Conservation (phyloP, 2,329 filamentous ascomycete genomes). For the Catunica adiposa region DNA sequence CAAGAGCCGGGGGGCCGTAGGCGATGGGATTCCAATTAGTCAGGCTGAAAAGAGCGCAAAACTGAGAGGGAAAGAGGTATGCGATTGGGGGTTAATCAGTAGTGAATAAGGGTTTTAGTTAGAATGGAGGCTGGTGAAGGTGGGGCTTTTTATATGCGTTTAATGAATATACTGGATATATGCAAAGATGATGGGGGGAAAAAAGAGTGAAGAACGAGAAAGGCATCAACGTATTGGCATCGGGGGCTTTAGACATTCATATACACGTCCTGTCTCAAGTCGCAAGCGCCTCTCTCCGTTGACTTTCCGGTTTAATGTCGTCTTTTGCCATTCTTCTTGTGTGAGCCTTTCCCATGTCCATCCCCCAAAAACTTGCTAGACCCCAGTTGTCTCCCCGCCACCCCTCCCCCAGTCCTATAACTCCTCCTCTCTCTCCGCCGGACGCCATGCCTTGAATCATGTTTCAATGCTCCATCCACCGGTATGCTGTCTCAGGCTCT, state of each 20-base stretch:
- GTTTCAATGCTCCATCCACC: too few species aligned
- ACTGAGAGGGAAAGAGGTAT: background rate
- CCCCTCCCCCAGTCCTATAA: background rate
- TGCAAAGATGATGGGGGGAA: background rate
- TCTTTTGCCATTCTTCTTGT: background rate
- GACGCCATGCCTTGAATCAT: too few species aligned
- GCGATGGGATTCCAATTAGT: constrained; percentile 3
- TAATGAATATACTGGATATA: background rate
- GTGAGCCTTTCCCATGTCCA: background rate
- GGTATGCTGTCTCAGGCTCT: too few species aligned
- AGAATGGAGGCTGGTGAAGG: background rate
- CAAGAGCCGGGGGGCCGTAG: background rate
- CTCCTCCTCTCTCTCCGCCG: background rate
- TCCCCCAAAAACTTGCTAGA: background rate
- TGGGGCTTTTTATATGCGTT: background rate
- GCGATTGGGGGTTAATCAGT: background rate
- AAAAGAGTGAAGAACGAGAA: background rate
- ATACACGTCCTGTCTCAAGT: background rate
- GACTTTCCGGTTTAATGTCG: background rate
- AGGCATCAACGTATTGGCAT: background rate
- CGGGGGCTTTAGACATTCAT: background rate
- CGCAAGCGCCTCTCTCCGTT: background rate
- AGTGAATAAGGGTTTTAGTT: background rate
- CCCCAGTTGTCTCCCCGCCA: background rate
- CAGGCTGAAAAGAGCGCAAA: background rate